Base-by-base conservation (phyloP, 208 protist species). In the Herpetomonas muscarum region DNA sequence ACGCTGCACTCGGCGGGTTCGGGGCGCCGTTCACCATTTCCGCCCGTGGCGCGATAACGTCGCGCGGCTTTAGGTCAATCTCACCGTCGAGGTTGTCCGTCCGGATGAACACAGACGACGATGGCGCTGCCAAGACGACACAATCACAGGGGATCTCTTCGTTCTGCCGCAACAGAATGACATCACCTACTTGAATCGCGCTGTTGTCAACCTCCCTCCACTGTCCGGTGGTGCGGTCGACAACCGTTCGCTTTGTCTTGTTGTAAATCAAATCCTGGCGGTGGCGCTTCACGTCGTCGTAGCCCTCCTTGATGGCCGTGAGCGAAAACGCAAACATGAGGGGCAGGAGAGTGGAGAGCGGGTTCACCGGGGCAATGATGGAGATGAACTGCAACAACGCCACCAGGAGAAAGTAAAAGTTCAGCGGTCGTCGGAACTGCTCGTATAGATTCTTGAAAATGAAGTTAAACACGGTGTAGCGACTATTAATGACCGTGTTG, bases 351-450 rank as follows among this genome's bases (percentile, higher is more conserved):
- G 93, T 93, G 17, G 92, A 95, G 12, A 96, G 73, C 26, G 90
- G 90, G 75, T 89, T 97, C 3, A 97, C 92, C 0, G 96, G 96
- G 3, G 92, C 94, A 65, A 96, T 91, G 32, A 87, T 62, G 24
- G 83, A 83, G 28, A 97, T 85, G 55, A 97, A 90, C 74, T 98
- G 93, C 4, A 99, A 66, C 28, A 80, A 60, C 7, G 85, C 72
- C 9, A 98, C 95, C 3, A 98, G 56, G 22, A 99, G 64, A 79
- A 99, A 99, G 68, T 99, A 99, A 34, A 97, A 77, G 70, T 99
- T 99, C 26, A 98, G 78, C 9, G 94, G 81, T 6, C 92, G 74
- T 1, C 74, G 55, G 57, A 99, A 99, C 80, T 99, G 98, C 67
- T 98, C 96, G 54, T 87, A 98, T 7, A 99, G 65, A 45, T 98